Percentiles rank a stretch among this genome's conserved stretches.
phyloP scores from a whole-genome alignment of 306 rosid species.

The Glycyrrhiza uralensis region DNA sequence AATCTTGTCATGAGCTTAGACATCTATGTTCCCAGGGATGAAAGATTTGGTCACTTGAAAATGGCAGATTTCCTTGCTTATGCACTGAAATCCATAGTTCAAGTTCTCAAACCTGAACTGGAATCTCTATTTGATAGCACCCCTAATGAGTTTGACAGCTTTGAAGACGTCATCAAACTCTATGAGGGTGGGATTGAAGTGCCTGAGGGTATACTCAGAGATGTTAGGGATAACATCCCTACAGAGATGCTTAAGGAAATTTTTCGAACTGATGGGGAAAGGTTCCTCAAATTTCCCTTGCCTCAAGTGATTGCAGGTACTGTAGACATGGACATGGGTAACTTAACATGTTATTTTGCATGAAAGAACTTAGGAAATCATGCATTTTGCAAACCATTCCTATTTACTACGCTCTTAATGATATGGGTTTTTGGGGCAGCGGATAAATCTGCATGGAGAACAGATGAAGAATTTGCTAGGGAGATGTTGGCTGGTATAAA shows the following conservation, averaged over 20 bases:
- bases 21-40: conserved; percentile 82
- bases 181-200: conserved; percentile 66
- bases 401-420: conserved; percentile 4
- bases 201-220: conserved; percentile 42
- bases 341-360: conserved; percentile 19
- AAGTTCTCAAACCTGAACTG: conserved; percentile 59
- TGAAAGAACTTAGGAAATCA: not conserved
- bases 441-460: conserved; percentile 64
- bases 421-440: conserved; percentile 42
- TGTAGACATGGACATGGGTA: not conserved
- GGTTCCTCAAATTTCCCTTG: conserved; percentile 52
- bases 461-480: conserved; percentile 87
- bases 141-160: conserved; percentile 59
- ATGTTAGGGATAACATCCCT: conserved; percentile 47
- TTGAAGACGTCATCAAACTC: conserved; percentile 61
- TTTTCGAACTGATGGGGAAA: conserved; percentile 68
- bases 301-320: conserved; percentile 81
- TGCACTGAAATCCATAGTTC: conserved; percentile 66
- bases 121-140: conserved; percentile 48
- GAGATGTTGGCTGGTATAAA: conserved; percentile 87
- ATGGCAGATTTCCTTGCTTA: conserved; percentile 75
- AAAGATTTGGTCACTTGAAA: conserved; percentile 73
- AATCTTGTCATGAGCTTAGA: conserved; percentile 44
- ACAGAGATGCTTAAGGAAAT: conserved; percentile 66
- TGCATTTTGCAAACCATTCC: conserved; percentile 1